Evolutionary conservation across 2,329 filamentous ascomycete species (phyloP).

Genomic region (Parafenestella ontariensis): DNA sequence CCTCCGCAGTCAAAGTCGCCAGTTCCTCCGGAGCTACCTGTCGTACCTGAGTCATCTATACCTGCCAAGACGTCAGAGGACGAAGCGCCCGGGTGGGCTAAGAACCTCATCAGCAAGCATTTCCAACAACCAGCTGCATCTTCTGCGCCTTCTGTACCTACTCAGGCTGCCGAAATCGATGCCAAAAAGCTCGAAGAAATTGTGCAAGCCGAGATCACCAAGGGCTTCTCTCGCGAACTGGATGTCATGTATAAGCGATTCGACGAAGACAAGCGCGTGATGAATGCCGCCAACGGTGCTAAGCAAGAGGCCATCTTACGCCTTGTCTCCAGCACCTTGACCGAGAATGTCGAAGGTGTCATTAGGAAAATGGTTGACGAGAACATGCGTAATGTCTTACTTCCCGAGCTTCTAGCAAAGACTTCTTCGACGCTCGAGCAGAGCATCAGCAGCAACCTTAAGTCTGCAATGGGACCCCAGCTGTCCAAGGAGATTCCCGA

Average conservation of each 20-base stretch:
- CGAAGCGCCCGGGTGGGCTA: constrained; percentile 48
- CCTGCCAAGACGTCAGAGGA: constrained; percentile 25
- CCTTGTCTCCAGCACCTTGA: constrained; percentile 71
- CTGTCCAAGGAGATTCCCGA: constrained; percentile 78
- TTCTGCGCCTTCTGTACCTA: constrained; percentile 15
- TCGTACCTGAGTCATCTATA: constrained; percentile 20
- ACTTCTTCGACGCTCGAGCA: constrained; percentile 73
- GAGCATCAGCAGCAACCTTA: constrained; percentile 72
- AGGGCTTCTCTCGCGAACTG: constrained; percentile 56
- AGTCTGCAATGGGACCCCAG: constrained; percentile 68
- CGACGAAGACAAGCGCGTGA: constrained; percentile 72
- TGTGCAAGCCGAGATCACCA: constrained; percentile 58
- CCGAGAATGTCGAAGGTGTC: constrained; percentile 76
- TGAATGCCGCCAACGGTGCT: constrained; percentile 68
- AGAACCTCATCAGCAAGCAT: constrained; percentile 41
- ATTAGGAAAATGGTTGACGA: constrained; percentile 77
- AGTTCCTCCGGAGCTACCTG: constrained; percentile 24
- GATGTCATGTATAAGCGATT: constrained; percentile 65
- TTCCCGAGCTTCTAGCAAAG: constrained; percentile 75
- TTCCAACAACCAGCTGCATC: constrained; percentile 30
- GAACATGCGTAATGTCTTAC: constrained; percentile 75
- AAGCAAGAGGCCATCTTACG: constrained; percentile 74
- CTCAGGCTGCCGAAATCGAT: constrained; percentile 44
- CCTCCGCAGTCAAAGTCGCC: constrained; percentile 40
- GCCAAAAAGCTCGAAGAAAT: constrained; percentile 62